A percentile compares a stretch with the other conserved stretches of the same genome.
These are phyloP conservation scores for Talaromyces atroroseus DNA, from an alignment of 2,329 filamentous ascomycete genomes.

Conservation along the genomic window DNA sequence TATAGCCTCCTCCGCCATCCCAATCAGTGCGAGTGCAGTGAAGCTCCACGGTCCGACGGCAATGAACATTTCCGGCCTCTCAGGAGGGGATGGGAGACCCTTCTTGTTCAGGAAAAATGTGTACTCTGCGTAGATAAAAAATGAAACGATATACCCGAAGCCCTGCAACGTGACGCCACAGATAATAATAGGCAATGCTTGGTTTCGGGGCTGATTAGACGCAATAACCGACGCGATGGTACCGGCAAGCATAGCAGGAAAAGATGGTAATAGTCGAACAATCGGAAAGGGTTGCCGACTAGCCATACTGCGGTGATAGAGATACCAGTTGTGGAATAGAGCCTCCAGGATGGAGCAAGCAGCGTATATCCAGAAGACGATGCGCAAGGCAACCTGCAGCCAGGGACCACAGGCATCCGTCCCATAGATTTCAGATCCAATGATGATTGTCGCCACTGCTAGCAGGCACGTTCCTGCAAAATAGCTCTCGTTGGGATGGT, in stretches of 20 bases:
- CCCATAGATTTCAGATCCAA: constrained; percentile 74
- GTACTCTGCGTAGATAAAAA: constrained; percentile 81
- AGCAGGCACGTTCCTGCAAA: constrained; percentile 67
- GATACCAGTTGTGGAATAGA: neutral
- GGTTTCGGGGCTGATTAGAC: constrained; percentile 18
- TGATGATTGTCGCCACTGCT: constrained; percentile 69
- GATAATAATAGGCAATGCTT: constrained; percentile 36
- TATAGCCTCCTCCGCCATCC: constrained; percentile 48
- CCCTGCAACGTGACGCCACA: constrained; percentile 58
- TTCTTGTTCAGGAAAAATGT: constrained; percentile 85
- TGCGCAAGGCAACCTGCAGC: constrained; percentile 56
- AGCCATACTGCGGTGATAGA: neutral
- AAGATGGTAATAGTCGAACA: constrained; percentile 82
- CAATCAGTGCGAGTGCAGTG: constrained; percentile 57
- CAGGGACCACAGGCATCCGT: constrained; percentile 57
- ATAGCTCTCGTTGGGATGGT: constrained; percentile 70
- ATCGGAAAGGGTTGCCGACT: neutral
- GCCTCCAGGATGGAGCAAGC: neutral
- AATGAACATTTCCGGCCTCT: constrained; percentile 80
- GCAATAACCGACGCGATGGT: constrained; percentile 62
- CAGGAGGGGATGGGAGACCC: constrained; percentile 69
- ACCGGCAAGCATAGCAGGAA: constrained; percentile 70
- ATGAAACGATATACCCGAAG: constrained; percentile 58
- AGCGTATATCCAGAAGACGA: constrained; percentile 68
- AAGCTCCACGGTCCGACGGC: constrained; percentile 71